Conservation (phyloP, 345 rosid genomes). For the Anacardium occidentale region DNA sequence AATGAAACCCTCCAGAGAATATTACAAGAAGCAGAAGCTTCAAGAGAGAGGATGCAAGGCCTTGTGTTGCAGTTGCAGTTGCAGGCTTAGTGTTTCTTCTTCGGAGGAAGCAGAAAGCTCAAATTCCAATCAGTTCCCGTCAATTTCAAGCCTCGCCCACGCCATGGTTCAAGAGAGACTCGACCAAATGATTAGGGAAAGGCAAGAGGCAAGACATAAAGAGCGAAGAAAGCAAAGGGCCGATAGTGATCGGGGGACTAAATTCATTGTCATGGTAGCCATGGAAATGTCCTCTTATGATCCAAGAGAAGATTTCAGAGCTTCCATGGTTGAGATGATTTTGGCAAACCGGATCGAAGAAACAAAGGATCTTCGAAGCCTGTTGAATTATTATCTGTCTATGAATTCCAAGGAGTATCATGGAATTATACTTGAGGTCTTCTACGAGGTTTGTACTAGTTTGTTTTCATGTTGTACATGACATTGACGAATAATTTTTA, state of each 20-base stretch:
- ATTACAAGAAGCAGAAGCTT: slow-evolving; percentile 40
- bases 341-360: slow-evolving; percentile 54
- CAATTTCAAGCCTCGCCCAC: slow-evolving; percentile 76
- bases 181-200: slow-evolving; percentile 71
- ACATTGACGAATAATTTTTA: slow-evolving; percentile 19
- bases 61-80: slow-evolving; percentile 73
- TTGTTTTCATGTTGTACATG: slow-evolving; percentile 59
- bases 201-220: slow-evolving; percentile 41
- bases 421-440: slow-evolving; percentile 63
- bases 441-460: slow-evolving; percentile 72
- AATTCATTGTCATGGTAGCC: slow-evolving; percentile 81
- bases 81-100: slow-evolving; percentile 73
- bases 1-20: slow-evolving; percentile 36
- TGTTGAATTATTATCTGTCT: slow-evolving; percentile 76
- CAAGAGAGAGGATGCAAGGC: slow-evolving; percentile 55
- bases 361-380: slow-evolving; percentile 66
- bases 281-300: slow-evolving; percentile 76
- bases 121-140: slow-evolving; percentile 39
- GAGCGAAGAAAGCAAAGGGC: slow-evolving; percentile 33
- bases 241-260: slow-evolving; percentile 29
- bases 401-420: slow-evolving; percentile 70
- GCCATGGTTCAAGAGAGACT: slow-evolving; percentile 87
- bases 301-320: slow-evolving; percentile 75
- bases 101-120: slow-evolving; percentile 51
- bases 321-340: slow-evolving; percentile 83